These are phyloP conservation scores for Nephelium lappaceum DNA, from an alignment of 345 rosid genomes.

Conservation along the genomic window DNA sequence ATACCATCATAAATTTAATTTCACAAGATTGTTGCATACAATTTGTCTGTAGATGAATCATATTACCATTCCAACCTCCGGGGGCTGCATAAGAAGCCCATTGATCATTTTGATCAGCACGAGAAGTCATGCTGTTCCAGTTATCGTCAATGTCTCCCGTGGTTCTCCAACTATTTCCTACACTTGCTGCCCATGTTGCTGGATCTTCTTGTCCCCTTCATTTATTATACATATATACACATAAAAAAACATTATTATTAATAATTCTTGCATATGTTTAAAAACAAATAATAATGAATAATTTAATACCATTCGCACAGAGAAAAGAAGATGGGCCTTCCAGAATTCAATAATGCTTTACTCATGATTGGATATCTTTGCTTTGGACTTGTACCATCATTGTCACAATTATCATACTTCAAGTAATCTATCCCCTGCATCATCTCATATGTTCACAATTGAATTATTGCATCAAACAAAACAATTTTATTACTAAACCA, in stretches of 20 bases:
- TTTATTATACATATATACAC: neutral
- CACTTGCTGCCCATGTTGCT: slow-evolving; percentile 58
- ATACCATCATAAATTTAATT: too few species aligned
- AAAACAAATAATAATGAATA: too few species aligned
- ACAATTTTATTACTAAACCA: neutral
- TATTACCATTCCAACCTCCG: slow-evolving; percentile 72
- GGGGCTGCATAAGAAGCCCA: slow-evolving; percentile 73
- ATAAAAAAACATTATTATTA: too few species aligned
- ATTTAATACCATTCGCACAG: slow-evolving; percentile 60
- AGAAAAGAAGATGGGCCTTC: slow-evolving; percentile 57
- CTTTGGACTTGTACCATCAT: slow-evolving; percentile 40
- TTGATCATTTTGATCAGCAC: slow-evolving; percentile 53
- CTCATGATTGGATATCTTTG: slow-evolving; percentile 66
- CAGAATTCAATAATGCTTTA: slow-evolving; percentile 51
- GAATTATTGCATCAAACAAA: neutral
- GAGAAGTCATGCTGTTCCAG: slow-evolving; percentile 59
- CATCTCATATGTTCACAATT: too few species aligned
- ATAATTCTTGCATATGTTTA: too few species aligned
- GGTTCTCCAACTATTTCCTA: slow-evolving; percentile 79
- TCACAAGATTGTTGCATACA: too few species aligned
- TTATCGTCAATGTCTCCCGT: slow-evolving; percentile 53
- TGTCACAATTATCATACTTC: slow-evolving; percentile 58
- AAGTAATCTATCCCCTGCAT: slow-evolving; percentile 53
- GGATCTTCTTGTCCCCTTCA: slow-evolving; percentile 67
- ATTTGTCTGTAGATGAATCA: too few species aligned